Conservation (phyloP, 192 early-diverging fungal genomes). For the Backusella mclennaniae region DNA sequence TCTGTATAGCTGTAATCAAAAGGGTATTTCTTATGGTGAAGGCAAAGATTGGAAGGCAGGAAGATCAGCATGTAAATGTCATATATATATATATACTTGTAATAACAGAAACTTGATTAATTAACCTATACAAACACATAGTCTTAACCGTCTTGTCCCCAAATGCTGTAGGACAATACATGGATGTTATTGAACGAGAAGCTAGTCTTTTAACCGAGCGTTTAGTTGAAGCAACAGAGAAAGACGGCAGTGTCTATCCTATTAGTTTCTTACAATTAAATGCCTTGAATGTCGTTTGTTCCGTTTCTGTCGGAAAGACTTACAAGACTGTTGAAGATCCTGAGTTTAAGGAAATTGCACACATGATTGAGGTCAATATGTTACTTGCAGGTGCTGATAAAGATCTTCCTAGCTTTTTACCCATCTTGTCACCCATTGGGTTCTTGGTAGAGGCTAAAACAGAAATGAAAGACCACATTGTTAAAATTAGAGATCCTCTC, state of each 20-base stretch:
- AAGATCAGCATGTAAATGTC: neutral
- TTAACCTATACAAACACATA: neutral
- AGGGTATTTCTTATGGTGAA: conserved; percentile 12
- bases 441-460: neutral
- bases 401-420: conserved; percentile 10
- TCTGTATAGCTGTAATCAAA: conserved; percentile 8
- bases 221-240: neutral
- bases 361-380: neutral
- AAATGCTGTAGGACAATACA: neutral
- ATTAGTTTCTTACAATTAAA: neutral
- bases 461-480: neutral
- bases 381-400: conserved; percentile 3
- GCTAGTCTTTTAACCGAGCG: neutral
- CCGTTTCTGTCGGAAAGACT: neutral
- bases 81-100: neutral
- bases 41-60: neutral
- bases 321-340: conserved; percentile 5
- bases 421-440: neutral
- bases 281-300: conserved; percentile 5
- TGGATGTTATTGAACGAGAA: neutral
- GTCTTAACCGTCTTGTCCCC: neutral
- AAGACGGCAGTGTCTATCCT: neutral
- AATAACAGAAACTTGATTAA: neutral
- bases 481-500: neutral
- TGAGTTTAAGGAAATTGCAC: neutral